Percentiles rank a stretch among this genome's conserved stretches.
Conservation (phyloP, 2,329 filamentous ascomycete genomes). For the Diaporthe sp. region DNA sequence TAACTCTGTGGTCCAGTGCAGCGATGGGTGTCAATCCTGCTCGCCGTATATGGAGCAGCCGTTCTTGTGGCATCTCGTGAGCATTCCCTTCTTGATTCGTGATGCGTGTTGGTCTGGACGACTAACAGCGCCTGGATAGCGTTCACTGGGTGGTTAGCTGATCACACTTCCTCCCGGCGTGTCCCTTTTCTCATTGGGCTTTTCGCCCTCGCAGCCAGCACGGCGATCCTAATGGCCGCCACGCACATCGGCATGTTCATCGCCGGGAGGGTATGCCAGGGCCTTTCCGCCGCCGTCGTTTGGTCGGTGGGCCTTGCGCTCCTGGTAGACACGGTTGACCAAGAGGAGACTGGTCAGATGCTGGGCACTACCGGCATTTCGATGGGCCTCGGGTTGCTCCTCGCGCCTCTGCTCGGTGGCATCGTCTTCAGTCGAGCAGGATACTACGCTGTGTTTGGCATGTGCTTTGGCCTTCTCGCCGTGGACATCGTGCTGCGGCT, state of each 20-base stretch:
- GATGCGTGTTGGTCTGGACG: neutral
- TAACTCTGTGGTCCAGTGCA: constrained; percentile 24
- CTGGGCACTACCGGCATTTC: constrained; percentile 36
- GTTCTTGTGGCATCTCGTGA: constrained; percentile 22
- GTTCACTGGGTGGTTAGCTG: constrained; percentile 37
- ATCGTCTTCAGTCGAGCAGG: constrained; percentile 33
- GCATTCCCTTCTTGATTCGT: neutral
- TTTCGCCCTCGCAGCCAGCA: constrained; percentile 33
- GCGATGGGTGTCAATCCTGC: constrained; percentile 33
- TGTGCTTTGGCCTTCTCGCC: constrained; percentile 35
- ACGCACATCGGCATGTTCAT: constrained; percentile 34
- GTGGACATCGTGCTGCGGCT: constrained; percentile 35
- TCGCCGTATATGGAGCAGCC: constrained; percentile 30
- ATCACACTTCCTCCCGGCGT: constrained; percentile 35
- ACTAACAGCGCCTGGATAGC: constrained; percentile 7
- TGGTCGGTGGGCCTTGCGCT: constrained; percentile 38
- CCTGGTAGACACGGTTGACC: constrained; percentile 36
- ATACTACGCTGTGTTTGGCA: constrained; percentile 34
- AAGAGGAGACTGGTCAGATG: constrained; percentile 33
- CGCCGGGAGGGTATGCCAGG: constrained; percentile 32
- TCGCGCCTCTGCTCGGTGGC: constrained; percentile 36
- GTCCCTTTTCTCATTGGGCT: constrained; percentile 28
- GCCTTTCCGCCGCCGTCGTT: constrained; percentile 34
- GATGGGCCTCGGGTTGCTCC: constrained; percentile 33
- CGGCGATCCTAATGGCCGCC: constrained; percentile 32